These are phyloP conservation scores for Phytophthora lateralis DNA, from an alignment of 352 stramenopile genomes.

Conservation along the genomic window DNA sequence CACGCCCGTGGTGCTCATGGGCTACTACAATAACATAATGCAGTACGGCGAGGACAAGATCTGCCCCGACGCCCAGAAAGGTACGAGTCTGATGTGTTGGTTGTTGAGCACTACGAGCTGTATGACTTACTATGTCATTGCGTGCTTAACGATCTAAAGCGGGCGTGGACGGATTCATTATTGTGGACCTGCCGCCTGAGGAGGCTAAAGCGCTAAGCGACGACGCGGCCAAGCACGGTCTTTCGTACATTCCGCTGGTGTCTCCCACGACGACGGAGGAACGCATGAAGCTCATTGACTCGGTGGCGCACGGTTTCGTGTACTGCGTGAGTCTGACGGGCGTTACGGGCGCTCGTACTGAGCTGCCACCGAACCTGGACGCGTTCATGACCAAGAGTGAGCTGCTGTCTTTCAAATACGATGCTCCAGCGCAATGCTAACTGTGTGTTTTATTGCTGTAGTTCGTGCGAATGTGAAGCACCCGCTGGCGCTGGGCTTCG, in stretches of 20 bases:
- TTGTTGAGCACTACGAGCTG: not conserved
- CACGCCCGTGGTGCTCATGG: constrained; percentile 98
- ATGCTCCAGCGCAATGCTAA: constrained; percentile 1
- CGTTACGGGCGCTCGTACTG: constrained; percentile 93
- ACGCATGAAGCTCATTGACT: constrained; percentile 87
- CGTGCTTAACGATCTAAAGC: constrained; percentile 30
- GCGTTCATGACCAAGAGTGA: constrained; percentile 92
- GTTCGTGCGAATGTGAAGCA: constrained; percentile 84
- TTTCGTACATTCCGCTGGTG: constrained; percentile 97
- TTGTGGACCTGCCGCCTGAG: constrained; percentile 97
- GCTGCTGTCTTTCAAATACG: constrained; percentile 17
- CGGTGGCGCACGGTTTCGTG: constrained; percentile 81
- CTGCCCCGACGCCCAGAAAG: constrained; percentile 77
- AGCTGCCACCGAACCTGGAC: constrained; percentile 93
- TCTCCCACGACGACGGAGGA: constrained; percentile 97
- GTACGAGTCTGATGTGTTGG: constrained; percentile 15
- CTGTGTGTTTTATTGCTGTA: constrained; percentile 24
- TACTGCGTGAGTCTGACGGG: constrained; percentile 90
- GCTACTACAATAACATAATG: constrained; percentile 99
- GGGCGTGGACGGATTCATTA: constrained; percentile 97
- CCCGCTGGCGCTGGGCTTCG: constrained; percentile 97
- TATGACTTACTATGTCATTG: constrained; percentile 7
- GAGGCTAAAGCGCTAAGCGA: constrained; percentile 92
- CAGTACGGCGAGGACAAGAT: constrained; percentile 96
- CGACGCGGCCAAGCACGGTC: constrained; percentile 87